phyloP scores from a whole-genome alignment of 169 alveolate genomes.

The Fabrea salina region DNA sequence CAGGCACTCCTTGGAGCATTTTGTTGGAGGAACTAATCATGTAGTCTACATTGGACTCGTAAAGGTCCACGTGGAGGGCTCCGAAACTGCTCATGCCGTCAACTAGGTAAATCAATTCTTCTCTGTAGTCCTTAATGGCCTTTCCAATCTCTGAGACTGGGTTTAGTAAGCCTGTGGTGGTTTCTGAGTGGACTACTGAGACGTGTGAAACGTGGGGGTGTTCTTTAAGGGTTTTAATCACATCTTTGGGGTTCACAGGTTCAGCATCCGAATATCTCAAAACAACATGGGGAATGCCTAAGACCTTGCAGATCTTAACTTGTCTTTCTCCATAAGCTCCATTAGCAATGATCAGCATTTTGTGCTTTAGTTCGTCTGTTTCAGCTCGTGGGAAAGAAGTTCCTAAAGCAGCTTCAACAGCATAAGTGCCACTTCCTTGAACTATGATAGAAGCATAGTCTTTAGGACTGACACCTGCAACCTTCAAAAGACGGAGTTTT shows the following conservation, averaged over 20 bases:
- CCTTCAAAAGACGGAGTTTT: slow-evolving; percentile 27
- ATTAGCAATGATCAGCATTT: slow-evolving; percentile 44
- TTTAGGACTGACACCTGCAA: slow-evolving; percentile 16
- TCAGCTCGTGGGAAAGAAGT: slow-evolving; percentile 38
- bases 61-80: slow-evolving; percentile 44
- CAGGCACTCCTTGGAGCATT: slow-evolving; percentile 67
- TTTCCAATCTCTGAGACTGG: slow-evolving; percentile 38
- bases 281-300: slow-evolving; percentile 32
- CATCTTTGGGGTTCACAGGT: slow-evolving; percentile 32
- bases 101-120: slow-evolving; percentile 40
- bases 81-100: slow-evolving; percentile 69
- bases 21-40: slow-evolving; percentile 55
- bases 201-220: slow-evolving; percentile 57
- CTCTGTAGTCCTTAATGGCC: slow-evolving; percentile 16
- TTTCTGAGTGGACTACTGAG: slow-evolving; percentile 62
- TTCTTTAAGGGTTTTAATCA: slow-evolving; percentile 27
- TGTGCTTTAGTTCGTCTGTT: slow-evolving; percentile 26
- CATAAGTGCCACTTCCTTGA: slow-evolving; percentile 75
- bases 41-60: slow-evolving; percentile 42
- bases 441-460: slow-evolving; percentile 52
- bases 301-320: slow-evolving; percentile 43
- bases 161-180: slow-evolving; percentile 60
- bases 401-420: slow-evolving; percentile 60
- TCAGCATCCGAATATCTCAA: slow-evolving; percentile 45
- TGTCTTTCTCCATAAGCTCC: slow-evolving; percentile 67